Percentiles rank a stretch among this genome's conserved stretches.
Evolutionary conservation across 345 rosid genomes (phyloP).

Genomic region (Hibiscus trionum): DNA sequence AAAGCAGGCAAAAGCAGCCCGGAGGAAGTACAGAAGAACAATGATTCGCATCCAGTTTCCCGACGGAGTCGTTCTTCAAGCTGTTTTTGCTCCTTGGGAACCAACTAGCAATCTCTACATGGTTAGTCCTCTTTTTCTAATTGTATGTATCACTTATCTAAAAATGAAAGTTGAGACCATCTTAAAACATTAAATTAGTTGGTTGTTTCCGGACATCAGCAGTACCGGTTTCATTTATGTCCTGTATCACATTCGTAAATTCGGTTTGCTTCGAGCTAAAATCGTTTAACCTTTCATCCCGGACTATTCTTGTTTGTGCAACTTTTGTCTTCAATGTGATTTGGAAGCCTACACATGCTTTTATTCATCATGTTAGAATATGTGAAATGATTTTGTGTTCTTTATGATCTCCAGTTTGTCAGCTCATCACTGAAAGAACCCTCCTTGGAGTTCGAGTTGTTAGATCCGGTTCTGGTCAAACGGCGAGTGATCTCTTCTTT

Average conservation of each 20-base stretch:
- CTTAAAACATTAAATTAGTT: not conserved
- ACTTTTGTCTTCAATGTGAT: not conserved
- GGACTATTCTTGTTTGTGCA: not conserved
- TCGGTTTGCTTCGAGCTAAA: not conserved
- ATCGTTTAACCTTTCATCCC: not conserved
- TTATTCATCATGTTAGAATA: not conserved
- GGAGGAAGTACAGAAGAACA: slow-evolving; percentile 54
- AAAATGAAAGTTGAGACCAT: not conserved
- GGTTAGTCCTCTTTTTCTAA: slow-evolving; percentile 30
- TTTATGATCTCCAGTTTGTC: slow-evolving; percentile 49
- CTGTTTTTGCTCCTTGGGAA: slow-evolving; percentile 86
- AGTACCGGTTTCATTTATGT: not conserved
- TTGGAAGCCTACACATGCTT: not conserved
- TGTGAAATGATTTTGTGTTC: not conserved
- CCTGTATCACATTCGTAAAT: not conserved
- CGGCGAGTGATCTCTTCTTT: slow-evolving; percentile 61
- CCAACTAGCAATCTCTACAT: slow-evolving; percentile 68
- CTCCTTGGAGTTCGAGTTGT: slow-evolving; percentile 66
- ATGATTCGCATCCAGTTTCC: slow-evolving; percentile 85
- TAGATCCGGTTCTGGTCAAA: slow-evolving; percentile 57
- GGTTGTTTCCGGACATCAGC: not conserved
- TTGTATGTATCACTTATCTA: not conserved
- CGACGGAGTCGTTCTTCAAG: slow-evolving; percentile 90
- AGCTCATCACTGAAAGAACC: slow-evolving; percentile 78
- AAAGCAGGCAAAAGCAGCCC: slow-evolving; percentile 77